A percentile compares a stretch with the other conserved stretches of the same genome.
phyloP scores from a whole-genome alignment of 2,329 filamentous ascomycete species.

The Alternaria viburni region DNA sequence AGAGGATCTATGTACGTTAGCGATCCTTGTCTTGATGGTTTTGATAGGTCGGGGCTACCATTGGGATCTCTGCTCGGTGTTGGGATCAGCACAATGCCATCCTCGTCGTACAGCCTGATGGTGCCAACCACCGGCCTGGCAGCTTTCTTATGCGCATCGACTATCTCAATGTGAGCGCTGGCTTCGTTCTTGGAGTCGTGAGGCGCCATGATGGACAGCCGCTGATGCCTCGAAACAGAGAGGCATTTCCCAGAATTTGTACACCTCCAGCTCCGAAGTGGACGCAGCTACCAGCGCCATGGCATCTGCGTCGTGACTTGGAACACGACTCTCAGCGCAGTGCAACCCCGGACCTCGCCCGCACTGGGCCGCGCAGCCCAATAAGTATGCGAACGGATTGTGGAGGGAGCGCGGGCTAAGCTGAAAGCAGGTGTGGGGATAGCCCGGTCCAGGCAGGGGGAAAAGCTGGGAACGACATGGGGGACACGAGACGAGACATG shows the following conservation, averaged over 20 bases:
- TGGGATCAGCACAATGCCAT: slow-evolving; percentile 18
- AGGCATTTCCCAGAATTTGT: neutral
- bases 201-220: slow-evolving; percentile 1
- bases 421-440: neutral
- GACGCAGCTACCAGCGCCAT: neutral
- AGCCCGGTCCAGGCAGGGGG: neutral
- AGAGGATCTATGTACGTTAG: slow-evolving; percentile 4
- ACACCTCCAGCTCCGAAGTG: neutral
- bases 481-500: neutral
- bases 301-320: neutral
- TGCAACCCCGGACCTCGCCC: slow-evolving; percentile 12
- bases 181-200: slow-evolving; percentile 5
- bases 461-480: neutral
- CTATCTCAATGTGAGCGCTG: slow-evolving; percentile 12
- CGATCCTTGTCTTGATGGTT: neutral
- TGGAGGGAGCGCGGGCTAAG: slow-evolving; percentile 15
- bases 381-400: slow-evolving; percentile 14
- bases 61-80: slow-evolving; percentile 17
- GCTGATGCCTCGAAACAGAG: neutral
- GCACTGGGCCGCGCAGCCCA: slow-evolving; percentile 14
- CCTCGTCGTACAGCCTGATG: slow-evolving; percentile 14
- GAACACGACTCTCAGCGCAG: neutral
- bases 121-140: slow-evolving; percentile 17
- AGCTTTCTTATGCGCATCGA: slow-evolving; percentile 16
- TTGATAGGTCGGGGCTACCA: neutral